A percentile compares a stretch with the other conserved stretches of the same genome.
These are phyloP conservation scores for Beauveria australis DNA, from an alignment of 2,329 filamentous ascomycete genomes.

Conservation along the genomic window DNA sequence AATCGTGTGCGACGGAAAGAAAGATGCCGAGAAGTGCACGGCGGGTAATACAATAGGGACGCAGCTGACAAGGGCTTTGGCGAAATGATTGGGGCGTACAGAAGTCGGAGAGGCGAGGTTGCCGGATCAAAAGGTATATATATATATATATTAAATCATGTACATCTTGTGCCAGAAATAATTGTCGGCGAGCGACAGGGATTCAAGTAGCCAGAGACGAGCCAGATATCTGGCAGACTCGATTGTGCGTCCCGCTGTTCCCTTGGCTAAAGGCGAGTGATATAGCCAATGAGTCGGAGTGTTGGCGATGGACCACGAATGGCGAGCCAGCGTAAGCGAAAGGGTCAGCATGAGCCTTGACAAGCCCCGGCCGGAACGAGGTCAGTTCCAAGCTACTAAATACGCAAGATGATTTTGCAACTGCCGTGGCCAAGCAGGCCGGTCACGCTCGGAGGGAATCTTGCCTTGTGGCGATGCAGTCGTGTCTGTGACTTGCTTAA, in stretches of 20 bases:
- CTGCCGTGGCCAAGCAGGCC: not conserved
- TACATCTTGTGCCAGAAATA: not conserved
- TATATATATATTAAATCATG: not conserved
- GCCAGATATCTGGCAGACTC: not conserved
- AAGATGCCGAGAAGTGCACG: not conserved
- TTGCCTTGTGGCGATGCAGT: not conserved
- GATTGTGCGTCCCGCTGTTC: not conserved
- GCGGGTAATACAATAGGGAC: slow-evolving; percentile 1
- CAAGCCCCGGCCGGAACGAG: not conserved
- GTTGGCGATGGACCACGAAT: slow-evolving; percentile 4
- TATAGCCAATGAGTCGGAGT: not conserved
- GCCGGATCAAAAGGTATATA: not conserved
- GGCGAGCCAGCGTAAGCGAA: slow-evolving; percentile 5
- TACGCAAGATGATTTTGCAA: not conserved
- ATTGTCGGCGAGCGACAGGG: not conserved
- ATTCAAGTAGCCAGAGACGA: not conserved
- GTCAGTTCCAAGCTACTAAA: not conserved
- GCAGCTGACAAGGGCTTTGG: slow-evolving; percentile 8
- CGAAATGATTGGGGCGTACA: slow-evolving; percentile 9
- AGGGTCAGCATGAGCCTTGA: slow-evolving; percentile 8
- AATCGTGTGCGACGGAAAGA: not conserved
- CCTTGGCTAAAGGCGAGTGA: not conserved
- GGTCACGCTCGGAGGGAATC: not conserved
- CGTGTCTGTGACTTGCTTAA: not conserved
- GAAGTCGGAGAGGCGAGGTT: not conserved